phyloP scores from a whole-genome alignment of 352 stramenopile genomes.

The Phytophthora boehmeriae region DNA sequence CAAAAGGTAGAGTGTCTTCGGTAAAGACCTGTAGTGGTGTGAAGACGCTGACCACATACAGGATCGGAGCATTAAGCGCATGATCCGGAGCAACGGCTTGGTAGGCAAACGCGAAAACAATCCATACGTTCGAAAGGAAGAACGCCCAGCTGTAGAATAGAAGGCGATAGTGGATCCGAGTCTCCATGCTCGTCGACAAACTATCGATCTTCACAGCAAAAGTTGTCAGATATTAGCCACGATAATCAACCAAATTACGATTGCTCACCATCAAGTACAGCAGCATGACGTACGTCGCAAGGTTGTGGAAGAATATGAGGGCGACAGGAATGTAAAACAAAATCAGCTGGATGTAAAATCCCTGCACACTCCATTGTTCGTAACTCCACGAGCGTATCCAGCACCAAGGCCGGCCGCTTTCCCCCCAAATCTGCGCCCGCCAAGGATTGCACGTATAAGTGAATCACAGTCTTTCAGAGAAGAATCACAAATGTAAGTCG shows the following conservation, averaged over 20 bases:
- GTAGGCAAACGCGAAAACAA: conserved; percentile 48
- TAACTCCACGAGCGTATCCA: conserved; percentile 79
- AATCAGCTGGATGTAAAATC: conserved; percentile 64
- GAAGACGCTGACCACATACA: conserved; percentile 76
- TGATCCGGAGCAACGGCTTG: conserved; percentile 55
- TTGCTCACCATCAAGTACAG: conserved; percentile 63
- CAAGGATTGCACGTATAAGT: conserved; percentile 51
- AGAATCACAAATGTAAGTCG: conserved; percentile 6
- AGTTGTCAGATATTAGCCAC: background rate
- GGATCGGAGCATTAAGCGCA: conserved; percentile 46
- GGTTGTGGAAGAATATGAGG: conserved; percentile 63
- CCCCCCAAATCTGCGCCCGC: conserved; percentile 50
- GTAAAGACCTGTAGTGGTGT: conserved; percentile 65
- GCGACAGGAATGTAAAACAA: conserved; percentile 65
- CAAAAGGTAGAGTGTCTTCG: background rate
- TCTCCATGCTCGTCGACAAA: conserved; percentile 71
- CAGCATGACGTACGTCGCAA: conserved; percentile 61
- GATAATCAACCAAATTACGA: background rate
- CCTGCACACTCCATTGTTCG: conserved; percentile 49
- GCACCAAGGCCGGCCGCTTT: conserved; percentile 74
- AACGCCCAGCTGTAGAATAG: conserved; percentile 68
- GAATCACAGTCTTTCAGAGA: conserved; percentile 43
- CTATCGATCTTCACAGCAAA: conserved; percentile 45
- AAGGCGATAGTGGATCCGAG: conserved; percentile 69
- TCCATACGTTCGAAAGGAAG: conserved; percentile 57